Evolutionary conservation across 805 yeast genomes (phyloP).

Genomic region (Hanseniaspora pseudoguilliermondii): DNA sequence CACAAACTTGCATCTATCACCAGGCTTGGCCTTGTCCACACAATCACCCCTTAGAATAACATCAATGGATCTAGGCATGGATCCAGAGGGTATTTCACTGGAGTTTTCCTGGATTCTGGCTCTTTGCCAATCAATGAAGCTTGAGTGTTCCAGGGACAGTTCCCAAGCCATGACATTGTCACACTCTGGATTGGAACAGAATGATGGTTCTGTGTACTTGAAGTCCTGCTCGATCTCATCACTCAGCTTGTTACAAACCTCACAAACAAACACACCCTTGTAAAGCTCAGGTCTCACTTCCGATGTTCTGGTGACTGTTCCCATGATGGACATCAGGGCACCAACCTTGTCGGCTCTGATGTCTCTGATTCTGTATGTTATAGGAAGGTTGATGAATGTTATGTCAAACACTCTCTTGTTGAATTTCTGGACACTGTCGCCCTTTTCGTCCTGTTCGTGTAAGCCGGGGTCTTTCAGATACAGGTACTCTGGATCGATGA

Average conservation of each 20-base stretch:
- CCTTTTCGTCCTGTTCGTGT: constrained; percentile 17
- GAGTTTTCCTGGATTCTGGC: constrained; percentile 95
- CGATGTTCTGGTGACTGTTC: constrained; percentile 88
- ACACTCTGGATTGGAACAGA: constrained; percentile 80
- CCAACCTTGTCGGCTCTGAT: constrained; percentile 84
- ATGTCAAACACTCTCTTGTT: constrained; percentile 65
- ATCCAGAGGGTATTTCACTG: constrained; percentile 95
- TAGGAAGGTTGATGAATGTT: constrained; percentile 75
- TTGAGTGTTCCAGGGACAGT: constrained; percentile 66
- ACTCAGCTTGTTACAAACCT: constrained; percentile 51
- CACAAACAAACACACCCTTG: constrained; percentile 80
- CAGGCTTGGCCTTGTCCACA: constrained; percentile 86
- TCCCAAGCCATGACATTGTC: constrained; percentile 80
- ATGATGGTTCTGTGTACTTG: constrained; percentile 86
- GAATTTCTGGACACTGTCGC: constrained; percentile 28
- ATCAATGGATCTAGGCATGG: constrained; percentile 84
- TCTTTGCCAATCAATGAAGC: constrained; percentile 86
- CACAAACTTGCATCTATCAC: constrained; percentile 86
- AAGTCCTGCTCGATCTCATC: constrained; percentile 88
- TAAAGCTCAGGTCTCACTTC: constrained; percentile 86
- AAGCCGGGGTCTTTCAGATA: constrained; percentile 20
- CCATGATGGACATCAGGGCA: constrained; percentile 69
- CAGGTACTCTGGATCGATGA: constrained; percentile 45
- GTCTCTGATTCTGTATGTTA: constrained; percentile 75
- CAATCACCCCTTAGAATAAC: constrained; percentile 88